phyloP scores from a whole-genome alignment of 2,329 filamentous ascomycete species.

The Sclerotinia spermophila region DNA sequence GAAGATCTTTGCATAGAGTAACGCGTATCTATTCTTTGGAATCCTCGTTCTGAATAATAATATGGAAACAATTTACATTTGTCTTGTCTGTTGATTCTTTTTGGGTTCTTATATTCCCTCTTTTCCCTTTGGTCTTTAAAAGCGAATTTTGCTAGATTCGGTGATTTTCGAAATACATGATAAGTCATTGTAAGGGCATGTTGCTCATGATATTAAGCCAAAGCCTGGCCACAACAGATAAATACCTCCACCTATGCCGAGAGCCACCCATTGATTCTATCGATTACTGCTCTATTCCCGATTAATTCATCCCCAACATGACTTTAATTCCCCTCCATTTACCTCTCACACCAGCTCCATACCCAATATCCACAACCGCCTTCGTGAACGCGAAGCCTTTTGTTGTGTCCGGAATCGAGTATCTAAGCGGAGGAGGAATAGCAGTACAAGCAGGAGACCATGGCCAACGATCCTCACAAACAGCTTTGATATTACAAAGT shows the following conservation, averaged over 20 bases:
- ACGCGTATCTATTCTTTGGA: background rate
- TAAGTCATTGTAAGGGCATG: background rate
- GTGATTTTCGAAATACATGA: background rate
- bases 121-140: background rate
- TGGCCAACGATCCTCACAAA: constrained; percentile 71
- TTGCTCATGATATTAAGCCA: background rate
- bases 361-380: constrained; percentile 59
- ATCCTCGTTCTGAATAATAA: background rate
- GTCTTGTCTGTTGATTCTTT: background rate
- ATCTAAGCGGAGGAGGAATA: constrained; percentile 77
- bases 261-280: background rate
- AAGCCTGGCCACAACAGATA: background rate
- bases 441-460: constrained; percentile 64
- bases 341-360: constrained; percentile 43
- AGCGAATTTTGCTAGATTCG: background rate
- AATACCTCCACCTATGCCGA: background rate
- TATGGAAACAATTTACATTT: background rate
- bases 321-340: constrained; percentile 34
- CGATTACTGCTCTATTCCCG: background rate
- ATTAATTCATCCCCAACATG: constrained; percentile 30
- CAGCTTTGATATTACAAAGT: constrained; percentile 81
- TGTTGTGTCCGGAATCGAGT: constrained; percentile 67
- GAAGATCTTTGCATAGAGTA: background rate
- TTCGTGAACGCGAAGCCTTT: constrained; percentile 63
- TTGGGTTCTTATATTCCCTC: background rate